Base-by-base conservation (phyloP, 1,284 basidiomycete species). In the Moesziomyces globuligerus region DNA sequence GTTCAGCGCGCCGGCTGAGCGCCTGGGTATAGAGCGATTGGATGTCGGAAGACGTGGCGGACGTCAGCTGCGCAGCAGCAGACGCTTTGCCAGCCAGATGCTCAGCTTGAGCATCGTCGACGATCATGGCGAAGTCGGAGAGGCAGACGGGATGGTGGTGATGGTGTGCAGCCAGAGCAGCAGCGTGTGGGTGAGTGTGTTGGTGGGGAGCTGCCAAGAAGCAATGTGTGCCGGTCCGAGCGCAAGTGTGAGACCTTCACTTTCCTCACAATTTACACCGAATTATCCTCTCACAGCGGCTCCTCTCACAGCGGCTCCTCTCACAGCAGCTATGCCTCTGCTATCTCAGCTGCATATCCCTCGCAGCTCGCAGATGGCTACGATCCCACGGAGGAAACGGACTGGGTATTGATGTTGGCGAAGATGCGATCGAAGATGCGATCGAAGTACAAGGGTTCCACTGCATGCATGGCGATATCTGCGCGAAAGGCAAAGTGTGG, bases 41-140 rank as follows among this genome's bases (percentile, higher is more conserved):
- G 26, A 70, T 60, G 43, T 45, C 32, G 48, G 40, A 29, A 18
- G 11, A 11, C 9, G 28, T 8, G 21, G 41, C n/a, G 0, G 48
- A 26, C n/a, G 60, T 46, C n/a, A 64, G 60, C 4, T 11, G n/a
- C 10, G 60, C 36, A 18, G 60, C 59, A 17, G 37, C 7, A 0
- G 54, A 1, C 2, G 68, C 61, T 29, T 54, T 49, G 8, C 42
- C 39, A 4, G 36, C 42, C 21, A 71, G 61, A 20, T 24, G 53
- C 49, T 71, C 68, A n/a, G 68, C 68, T 17, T 54, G 45, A 6
- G 57, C 47, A 48, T 71, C 68, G 53, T 71, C 68, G 8, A 60
- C 34, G 17, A 42, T 40, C 49, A 46, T 61, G 2, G 6, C 43
- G 9, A 23, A 6, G 7, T 17, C 4, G 9, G 11, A 25, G 5